Conservation (phyloP, 345 rosid genomes). For the Bruguiera parviflora region DNA sequence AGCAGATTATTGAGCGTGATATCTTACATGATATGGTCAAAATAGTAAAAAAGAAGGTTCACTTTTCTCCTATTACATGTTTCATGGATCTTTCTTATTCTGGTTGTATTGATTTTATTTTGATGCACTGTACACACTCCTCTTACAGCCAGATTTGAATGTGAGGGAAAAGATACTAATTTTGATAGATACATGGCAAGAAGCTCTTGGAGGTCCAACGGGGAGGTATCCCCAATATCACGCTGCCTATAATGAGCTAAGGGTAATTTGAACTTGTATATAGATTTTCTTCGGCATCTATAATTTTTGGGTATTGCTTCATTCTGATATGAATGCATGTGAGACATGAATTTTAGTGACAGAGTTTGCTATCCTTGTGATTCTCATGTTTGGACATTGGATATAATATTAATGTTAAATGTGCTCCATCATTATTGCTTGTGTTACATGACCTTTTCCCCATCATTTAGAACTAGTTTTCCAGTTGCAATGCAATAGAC, state of each 20-base stretch:
- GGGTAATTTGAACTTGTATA: conserved; percentile 39
- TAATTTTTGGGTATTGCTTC: too few relatives aligned
- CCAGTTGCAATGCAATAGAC: too few relatives aligned
- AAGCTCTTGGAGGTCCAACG: conserved; percentile 75
- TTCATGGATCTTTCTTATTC: conserved; percentile 10
- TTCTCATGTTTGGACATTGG: not conserved
- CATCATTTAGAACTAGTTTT: too few relatives aligned
- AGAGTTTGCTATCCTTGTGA: too few relatives aligned
- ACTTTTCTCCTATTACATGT: conserved; percentile 11
- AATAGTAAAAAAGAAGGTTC: conserved; percentile 96
- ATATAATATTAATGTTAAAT: not conserved
- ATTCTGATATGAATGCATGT: too few relatives aligned
- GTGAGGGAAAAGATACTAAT: conserved; percentile 91
- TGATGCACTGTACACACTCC: not conserved
- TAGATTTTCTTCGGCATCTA: conserved; percentile 1
- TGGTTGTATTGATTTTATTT: conserved; percentile 3
- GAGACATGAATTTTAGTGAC: too few relatives aligned
- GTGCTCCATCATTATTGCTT: not conserved
- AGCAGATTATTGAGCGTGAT: conserved; percentile 87
- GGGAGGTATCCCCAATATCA: conserved; percentile 87
- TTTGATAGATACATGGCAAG: conserved; percentile 65
- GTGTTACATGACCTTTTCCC: not conserved
- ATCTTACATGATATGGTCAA: conserved; percentile 95
- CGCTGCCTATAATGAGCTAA: conserved; percentile 82
- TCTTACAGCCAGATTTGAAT: conserved; percentile 80